A percentile compares a stretch with the other conserved stretches of the same genome.
phyloP scores from a whole-genome alignment of 2,329 filamentous ascomycete genomes.

The Plectosphaerella plurivora region DNA sequence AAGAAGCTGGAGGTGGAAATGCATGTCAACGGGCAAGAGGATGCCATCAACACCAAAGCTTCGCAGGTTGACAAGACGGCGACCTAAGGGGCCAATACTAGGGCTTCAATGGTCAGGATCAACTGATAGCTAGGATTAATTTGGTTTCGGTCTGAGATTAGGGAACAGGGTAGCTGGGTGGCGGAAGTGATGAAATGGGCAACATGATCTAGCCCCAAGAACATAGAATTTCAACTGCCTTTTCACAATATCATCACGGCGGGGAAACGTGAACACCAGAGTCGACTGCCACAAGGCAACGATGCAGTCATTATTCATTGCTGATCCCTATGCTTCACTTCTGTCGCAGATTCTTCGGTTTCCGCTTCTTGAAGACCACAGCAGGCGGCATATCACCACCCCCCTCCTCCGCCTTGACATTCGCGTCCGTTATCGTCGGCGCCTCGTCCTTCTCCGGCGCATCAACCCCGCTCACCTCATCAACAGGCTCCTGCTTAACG shows the following conservation, averaged over 20 bases:
- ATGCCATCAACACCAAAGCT: constrained; percentile 22
- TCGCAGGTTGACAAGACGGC: constrained; percentile 15
- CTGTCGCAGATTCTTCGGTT: constrained; percentile 60
- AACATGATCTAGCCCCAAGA: no score
- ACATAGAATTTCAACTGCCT: no score
- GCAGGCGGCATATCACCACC: constrained; percentile 31
- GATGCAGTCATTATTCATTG: no score
- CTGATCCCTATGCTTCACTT: constrained; percentile 32
- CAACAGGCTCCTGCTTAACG: constrained; percentile 34
- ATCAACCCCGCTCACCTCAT: constrained; percentile 10
- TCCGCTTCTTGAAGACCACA: constrained; percentile 77
- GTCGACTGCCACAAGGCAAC: no score
- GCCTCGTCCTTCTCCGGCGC: constrained; percentile 6
- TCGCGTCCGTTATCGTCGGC: constrained; percentile 3
- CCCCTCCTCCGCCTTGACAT: constrained; percentile 37
- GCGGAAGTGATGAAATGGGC: no score
- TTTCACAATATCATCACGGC: no score
- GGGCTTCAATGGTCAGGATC: neutral
- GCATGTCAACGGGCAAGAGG: constrained; percentile 26
- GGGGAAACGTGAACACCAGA: no score
- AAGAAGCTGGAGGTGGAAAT: constrained; percentile 53
- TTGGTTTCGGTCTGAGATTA: no score
- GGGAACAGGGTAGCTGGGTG: no score
- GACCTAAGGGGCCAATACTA: constrained; percentile 5
- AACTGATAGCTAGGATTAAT: no score